Conservation (phyloP, 2,329 filamentous ascomycete genomes). For the Microsporum audouinii region DNA sequence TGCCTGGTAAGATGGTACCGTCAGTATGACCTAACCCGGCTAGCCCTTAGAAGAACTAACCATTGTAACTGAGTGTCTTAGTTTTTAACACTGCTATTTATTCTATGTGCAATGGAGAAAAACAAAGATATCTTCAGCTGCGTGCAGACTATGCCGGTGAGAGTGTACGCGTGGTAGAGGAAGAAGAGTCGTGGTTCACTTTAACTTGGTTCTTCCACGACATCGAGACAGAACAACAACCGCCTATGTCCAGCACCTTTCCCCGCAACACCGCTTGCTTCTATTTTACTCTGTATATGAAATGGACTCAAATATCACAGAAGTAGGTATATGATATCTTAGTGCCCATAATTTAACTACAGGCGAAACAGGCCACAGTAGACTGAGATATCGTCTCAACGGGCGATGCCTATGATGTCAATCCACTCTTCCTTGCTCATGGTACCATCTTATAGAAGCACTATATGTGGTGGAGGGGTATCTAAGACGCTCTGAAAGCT, state of each 20-base stretch:
- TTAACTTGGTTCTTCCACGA: neutral
- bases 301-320: too few species aligned
- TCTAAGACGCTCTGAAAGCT: too few species aligned
- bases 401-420: too few species aligned
- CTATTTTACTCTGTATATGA: too few species aligned
- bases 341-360: neutral
- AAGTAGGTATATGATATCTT: too few species aligned
- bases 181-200: neutral
- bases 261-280: neutral
- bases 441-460: too few species aligned
- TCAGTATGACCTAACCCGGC: neutral
- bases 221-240: neutral
- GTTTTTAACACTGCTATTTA: too few species aligned
- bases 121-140: neutral
- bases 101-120: neutral
- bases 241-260: neutral
- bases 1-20: constrained; percentile 4
- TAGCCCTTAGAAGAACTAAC: neutral
- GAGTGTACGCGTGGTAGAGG: neutral
- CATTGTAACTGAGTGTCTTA: neutral
- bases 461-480: too few species aligned
- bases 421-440: too few species aligned
- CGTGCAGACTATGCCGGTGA: neutral
- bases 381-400: too few species aligned
- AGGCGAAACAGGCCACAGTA: neutral